Evolutionary conservation across 345 rosid species (phyloP).

Genomic region (Arabis alpina): DNA sequence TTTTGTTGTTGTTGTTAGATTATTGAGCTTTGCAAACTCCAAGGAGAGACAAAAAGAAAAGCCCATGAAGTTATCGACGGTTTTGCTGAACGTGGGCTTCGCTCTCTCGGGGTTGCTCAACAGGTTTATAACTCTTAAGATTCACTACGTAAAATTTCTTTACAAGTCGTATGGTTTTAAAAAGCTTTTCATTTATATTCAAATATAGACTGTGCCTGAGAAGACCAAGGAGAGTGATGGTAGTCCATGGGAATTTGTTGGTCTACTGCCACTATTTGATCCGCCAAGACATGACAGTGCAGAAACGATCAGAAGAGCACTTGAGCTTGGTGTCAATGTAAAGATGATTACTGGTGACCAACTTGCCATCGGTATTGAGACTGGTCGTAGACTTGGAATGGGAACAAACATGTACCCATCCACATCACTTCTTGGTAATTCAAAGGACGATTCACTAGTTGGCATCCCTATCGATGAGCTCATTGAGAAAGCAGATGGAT

Average conservation of each 20-base stretch:
- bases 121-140: conserved; percentile 52
- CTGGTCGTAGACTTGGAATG: conserved; percentile 91
- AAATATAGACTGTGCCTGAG: conserved; percentile 61
- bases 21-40: conserved; percentile 73
- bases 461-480: conserved; percentile 68
- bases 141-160: background rate
- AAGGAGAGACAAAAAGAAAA: conserved; percentile 54
- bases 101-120: conserved; percentile 72
- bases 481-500: conserved; percentile 84
- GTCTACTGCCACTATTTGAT: conserved; percentile 90
- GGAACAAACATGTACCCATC: conserved; percentile 91
- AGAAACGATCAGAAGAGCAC: conserved; percentile 76
- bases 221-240: conserved; percentile 78
- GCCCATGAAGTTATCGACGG: conserved; percentile 65
- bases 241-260: conserved; percentile 86
- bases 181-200: background rate
- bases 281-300: conserved; percentile 94
- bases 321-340: conserved; percentile 82
- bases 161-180: background rate
- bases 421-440: conserved; percentile 64
- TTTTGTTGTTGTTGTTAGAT: conserved; percentile 46
- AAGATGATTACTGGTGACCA: conserved; percentile 95
- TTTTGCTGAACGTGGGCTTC: conserved; percentile 87
- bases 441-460: conserved; percentile 61
- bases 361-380: conserved; percentile 87